Evolutionary conservation across 306 rosid genomes (phyloP).

Genomic region (Cucurbita maxima): DNA sequence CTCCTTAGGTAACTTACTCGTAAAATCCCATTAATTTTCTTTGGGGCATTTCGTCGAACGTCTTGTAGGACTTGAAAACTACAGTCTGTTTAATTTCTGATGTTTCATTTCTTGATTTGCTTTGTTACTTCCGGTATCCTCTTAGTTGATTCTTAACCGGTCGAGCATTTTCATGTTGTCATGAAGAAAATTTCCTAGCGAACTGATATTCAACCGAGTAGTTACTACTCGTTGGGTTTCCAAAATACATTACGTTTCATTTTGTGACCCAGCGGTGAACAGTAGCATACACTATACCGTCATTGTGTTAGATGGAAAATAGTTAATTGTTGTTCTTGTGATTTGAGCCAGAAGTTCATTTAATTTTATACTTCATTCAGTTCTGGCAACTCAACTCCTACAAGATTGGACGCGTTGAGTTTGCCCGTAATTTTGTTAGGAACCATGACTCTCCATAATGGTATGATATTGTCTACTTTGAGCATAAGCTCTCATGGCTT

Average conservation of each 20-base stretch:
- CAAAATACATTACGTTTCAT: background rate
- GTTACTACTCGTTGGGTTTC: background rate
- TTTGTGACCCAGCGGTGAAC: background rate
- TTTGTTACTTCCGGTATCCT: background rate
- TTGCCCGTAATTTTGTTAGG: no score
- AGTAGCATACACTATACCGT: background rate
- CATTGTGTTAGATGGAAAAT: background rate
- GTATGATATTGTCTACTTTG: no score
- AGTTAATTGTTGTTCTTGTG: background rate
- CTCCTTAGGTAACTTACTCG: conserved; percentile 28
- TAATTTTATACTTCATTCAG: background rate
- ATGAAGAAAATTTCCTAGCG: background rate
- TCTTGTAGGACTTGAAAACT: background rate
- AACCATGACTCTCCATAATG: no score
- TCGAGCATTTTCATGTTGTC: background rate
- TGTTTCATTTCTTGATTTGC: background rate
- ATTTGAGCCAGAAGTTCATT: background rate
- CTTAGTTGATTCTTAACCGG: background rate
- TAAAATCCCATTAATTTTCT: background rate
- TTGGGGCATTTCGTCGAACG: conserved; percentile 9
- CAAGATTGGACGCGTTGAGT: background rate
- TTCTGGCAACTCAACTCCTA: background rate
- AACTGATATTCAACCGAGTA: background rate
- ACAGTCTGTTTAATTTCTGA: background rate
- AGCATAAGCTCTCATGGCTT: no score